Conservation (phyloP, 495 filamentous ascomycete genomes). For the Delitschia confertaspora region DNA sequence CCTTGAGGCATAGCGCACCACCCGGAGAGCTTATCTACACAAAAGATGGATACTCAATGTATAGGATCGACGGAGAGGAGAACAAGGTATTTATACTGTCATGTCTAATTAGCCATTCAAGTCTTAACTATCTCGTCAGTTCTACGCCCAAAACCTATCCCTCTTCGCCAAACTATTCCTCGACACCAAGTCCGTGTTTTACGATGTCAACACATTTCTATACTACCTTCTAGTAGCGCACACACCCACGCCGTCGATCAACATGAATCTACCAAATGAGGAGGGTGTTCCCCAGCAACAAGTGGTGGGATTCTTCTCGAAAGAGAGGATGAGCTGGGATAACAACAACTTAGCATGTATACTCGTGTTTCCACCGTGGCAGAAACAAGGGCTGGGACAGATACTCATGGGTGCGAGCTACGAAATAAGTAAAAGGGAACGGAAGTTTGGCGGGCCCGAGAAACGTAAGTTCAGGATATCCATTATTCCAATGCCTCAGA, state of each 20-base stretch:
- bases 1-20: constrained; percentile 32
- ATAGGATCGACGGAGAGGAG: constrained; percentile 83
- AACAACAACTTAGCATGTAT: constrained; percentile 98
- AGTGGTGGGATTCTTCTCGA: constrained; percentile 93
- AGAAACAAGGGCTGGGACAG: constrained; percentile 77
- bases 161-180: constrained; percentile 97
- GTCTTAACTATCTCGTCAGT: constrained; percentile 40
- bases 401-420: constrained; percentile 90
- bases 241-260: constrained; percentile 35
- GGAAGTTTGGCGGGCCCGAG: constrained; percentile 82
- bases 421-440: constrained; percentile 78
- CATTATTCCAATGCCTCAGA: neutral
- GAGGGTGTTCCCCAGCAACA: constrained; percentile 35
- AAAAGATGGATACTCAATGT: constrained; percentile 58
- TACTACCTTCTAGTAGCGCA: constrained; percentile 82
- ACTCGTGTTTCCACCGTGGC: constrained; percentile 90
- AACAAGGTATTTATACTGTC: constrained; percentile 49
- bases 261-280: neutral
- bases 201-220: constrained; percentile 87
- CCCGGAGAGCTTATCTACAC: constrained; percentile 44
- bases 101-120: constrained; percentile 2
- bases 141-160: constrained; percentile 90
- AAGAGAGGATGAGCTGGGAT: constrained; percentile 98
- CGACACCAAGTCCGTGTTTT: constrained; percentile 97
- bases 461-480: constrained; percentile 43